A percentile compares a stretch with the other conserved stretches of the same genome.
Evolutionary conservation across 2,329 filamentous ascomycete species (phyloP).

Genomic region (Alternaria postmessia): DNA sequence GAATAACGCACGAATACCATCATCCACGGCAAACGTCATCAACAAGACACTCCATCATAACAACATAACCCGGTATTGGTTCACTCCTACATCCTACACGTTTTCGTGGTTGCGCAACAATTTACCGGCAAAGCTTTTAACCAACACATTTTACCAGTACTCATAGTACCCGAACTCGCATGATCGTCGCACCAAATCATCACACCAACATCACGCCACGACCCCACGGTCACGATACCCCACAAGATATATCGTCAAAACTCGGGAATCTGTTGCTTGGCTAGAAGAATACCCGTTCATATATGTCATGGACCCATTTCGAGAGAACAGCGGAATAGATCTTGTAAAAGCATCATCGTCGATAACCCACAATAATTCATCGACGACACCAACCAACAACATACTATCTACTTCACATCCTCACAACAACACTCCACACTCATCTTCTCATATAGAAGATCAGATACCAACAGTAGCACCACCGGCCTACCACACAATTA

Average conservation of each 20-base stretch:
- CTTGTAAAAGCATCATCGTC: conserved; percentile 32
- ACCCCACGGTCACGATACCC: conserved; percentile 30
- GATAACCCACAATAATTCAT: conserved; percentile 3
- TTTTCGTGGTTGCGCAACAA: conserved; percentile 21
- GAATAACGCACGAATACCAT: neutral
- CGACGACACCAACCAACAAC: conserved; percentile 7
- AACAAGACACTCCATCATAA: neutral
- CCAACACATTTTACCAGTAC: conserved; percentile 18
- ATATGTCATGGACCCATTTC: conserved; percentile 33
- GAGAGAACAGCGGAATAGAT: conserved; percentile 22
- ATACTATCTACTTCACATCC: neutral
- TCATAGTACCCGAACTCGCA: conserved; percentile 23
- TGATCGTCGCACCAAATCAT: conserved; percentile 31
- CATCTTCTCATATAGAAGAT: neutral
- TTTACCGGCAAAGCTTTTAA: conserved; percentile 30
- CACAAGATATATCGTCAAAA: conserved; percentile 9
- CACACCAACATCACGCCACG: conserved; percentile 47
- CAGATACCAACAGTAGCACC: conserved; percentile 27
- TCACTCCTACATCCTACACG: neutral
- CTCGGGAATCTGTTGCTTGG: neutral
- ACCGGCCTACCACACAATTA: conserved; percentile 43
- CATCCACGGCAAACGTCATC: neutral
- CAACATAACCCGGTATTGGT: neutral
- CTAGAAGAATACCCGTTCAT: conserved; percentile 9
- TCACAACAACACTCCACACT: neutral